A percentile compares a stretch with the other conserved stretches of the same genome.
phyloP scores from a whole-genome alignment of 1,139 yeast genomes.

The Schizosaccharomyces versatilis region DNA sequence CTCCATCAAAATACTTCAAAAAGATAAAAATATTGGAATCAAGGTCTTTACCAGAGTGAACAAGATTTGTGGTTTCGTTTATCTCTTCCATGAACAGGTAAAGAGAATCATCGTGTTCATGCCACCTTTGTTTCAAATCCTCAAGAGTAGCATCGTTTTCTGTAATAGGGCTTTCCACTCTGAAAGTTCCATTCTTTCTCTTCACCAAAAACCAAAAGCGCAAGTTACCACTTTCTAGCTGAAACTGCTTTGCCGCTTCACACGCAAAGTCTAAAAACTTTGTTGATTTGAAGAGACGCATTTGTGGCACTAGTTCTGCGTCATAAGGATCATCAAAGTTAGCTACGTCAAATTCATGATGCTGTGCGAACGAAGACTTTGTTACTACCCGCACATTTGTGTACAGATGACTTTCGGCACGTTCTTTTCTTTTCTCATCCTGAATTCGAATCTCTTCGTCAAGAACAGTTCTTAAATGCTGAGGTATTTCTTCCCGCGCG shows the following conservation, averaged over 20 bases:
- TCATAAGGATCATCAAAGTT: conserved; percentile 15
- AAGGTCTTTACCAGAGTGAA: conserved; percentile 15
- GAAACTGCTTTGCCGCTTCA: conserved; percentile 28
- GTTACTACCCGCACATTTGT: conserved; percentile 38
- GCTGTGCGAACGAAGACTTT: conserved; percentile 30
- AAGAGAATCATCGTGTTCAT: not conserved
- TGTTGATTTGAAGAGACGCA: conserved; percentile 39
- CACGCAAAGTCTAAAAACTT: conserved; percentile 30
- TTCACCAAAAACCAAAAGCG: conserved; percentile 45
- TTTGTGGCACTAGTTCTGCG: conserved; percentile 28
- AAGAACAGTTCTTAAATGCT: conserved; percentile 44
- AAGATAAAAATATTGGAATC: conserved; percentile 31
- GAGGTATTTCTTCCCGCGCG: conserved; percentile 40
- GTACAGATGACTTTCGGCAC: conserved; percentile 62
- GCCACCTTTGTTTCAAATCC: conserved; percentile 5
- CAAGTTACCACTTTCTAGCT: conserved; percentile 23
- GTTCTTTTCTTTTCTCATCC: conserved; percentile 33
- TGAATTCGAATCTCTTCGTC: conserved; percentile 38
- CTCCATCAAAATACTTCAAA: conserved; percentile 47
- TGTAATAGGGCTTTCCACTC: conserved; percentile 34
- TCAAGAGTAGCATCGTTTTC: conserved; percentile 14
- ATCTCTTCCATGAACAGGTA: not conserved
- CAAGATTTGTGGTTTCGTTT: not conserved
- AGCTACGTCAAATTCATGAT: conserved; percentile 48
- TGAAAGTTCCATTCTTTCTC: conserved; percentile 51